phyloP scores from a whole-genome alignment of 768 basidiomycete species.

The Boletus patriciae region DNA sequence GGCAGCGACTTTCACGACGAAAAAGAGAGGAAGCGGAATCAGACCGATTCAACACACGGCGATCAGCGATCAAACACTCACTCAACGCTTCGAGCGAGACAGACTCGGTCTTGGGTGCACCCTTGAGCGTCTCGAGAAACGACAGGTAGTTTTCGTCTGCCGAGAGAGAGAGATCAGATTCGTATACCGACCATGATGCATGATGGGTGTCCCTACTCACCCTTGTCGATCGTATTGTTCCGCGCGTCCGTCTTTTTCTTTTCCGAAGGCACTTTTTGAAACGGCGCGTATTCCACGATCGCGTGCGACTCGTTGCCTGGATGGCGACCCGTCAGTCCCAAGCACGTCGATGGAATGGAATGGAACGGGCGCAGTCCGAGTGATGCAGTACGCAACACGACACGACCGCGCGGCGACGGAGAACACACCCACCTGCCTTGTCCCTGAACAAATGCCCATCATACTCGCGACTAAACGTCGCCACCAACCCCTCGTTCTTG shows the following conservation, averaged over 20 bases:
- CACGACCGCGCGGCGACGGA: background rate
- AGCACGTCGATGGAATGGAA: too few relatives aligned
- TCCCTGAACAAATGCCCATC: conserved; percentile 92
- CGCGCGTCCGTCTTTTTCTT: conserved; percentile 80
- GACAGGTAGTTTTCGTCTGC: conserved; percentile 82
- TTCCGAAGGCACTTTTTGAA: conserved; percentile 75
- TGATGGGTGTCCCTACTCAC: background rate
- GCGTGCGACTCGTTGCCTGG: conserved; percentile 85
- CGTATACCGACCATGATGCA: background rate
- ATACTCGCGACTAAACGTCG: conserved; percentile 76
- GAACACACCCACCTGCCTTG: conserved; percentile 64
- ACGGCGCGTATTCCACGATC: conserved; percentile 92
- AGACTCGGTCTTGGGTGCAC: conserved; percentile 51
- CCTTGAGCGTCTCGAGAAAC: conserved; percentile 73
- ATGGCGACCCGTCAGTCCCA: background rate
- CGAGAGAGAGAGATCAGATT: background rate
- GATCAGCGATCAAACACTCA: background rate
- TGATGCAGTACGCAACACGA: too few relatives aligned
- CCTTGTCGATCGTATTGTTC: conserved; percentile 84
- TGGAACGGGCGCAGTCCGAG: too few relatives aligned
- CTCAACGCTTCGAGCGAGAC: conserved; percentile 60
- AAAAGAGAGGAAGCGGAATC: background rate
- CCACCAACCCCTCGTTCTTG: conserved; percentile 68
- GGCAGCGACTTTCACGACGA: conserved; percentile 53
- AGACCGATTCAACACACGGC: background rate